phyloP scores from a whole-genome alignment of 257 asterid species.

The Salvia rosmarinus region DNA sequence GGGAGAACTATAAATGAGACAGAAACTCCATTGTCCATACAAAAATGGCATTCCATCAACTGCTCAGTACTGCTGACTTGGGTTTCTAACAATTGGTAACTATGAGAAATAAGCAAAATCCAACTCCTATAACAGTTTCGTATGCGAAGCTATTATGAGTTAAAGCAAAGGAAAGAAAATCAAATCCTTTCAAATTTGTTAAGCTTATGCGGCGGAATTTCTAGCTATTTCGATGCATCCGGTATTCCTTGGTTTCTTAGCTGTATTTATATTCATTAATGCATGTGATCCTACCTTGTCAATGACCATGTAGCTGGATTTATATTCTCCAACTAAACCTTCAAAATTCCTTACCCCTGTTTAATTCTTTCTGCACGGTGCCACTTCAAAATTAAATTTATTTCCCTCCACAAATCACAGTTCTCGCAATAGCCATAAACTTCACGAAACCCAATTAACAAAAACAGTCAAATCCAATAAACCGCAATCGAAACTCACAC shows the following conservation, averaged over 20 bases:
- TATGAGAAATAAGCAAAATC: neutral
- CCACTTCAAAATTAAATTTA: conserved; percentile 12
- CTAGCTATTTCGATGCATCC: neutral
- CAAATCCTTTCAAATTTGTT: neutral
- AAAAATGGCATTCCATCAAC: neutral
- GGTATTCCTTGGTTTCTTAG: neutral
- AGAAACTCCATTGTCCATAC: neutral
- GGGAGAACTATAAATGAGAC: neutral
- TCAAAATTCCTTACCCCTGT: conserved; percentile 19
- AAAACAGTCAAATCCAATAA: conserved; percentile 13
- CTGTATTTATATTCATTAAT: conserved; percentile 14
- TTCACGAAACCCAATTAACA: conserved; percentile 19
- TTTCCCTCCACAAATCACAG: conserved; percentile 20
- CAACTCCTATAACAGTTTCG: neutral
- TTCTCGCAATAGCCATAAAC: neutral
- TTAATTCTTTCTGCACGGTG: neutral
- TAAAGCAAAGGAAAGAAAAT: neutral
- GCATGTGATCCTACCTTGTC: conserved; percentile 10
- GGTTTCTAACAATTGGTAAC: neutral
- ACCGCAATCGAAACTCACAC: neutral
- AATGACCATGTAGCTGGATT: conserved; percentile 16
- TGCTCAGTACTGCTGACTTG: neutral
- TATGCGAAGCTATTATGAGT: conserved; percentile 8
- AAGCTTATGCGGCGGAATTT: neutral
- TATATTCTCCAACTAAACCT: neutral